Evolutionary conservation across 176 grass and related monocot genomes (phyloP).

Genomic region (Juncus effusus): DNA sequence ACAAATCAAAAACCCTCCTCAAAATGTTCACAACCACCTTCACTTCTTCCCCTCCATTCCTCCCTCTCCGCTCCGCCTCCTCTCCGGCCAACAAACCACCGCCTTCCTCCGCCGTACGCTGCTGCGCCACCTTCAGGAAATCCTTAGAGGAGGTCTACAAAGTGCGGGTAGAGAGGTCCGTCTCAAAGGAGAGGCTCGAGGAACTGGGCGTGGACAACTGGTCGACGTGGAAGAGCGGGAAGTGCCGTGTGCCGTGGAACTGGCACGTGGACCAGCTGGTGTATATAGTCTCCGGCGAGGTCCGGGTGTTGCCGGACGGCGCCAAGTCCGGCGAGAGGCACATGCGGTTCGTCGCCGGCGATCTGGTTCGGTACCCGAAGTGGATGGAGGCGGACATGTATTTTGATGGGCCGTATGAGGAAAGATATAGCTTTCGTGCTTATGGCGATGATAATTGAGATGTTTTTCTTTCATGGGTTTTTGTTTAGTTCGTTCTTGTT

Average conservation of each 20-base stretch:
- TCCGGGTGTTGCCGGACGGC: conserved; percentile 65
- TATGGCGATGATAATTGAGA: conserved; percentile 64
- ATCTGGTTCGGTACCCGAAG: conserved; percentile 81
- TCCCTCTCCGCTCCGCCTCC: not conserved
- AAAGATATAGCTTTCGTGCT: conserved; percentile 79
- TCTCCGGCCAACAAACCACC: not conserved
- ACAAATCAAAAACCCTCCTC: conserved; percentile 7
- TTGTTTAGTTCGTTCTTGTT: no score
- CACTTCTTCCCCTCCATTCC: conserved; percentile 23
- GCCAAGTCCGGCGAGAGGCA: conserved; percentile 59
- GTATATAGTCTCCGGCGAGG: conserved; percentile 82
- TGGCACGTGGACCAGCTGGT: conserved; percentile 98
- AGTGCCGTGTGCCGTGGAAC: conserved; percentile 73
- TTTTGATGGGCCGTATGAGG: conserved; percentile 87
- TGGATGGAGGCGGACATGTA: conserved; percentile 91
- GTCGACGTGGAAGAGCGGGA: conserved; percentile 72
- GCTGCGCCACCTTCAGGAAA: conserved; percentile 16
- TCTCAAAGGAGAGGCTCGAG: conserved; percentile 43
- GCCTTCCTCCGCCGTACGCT: not conserved
- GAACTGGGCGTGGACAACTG: conserved; percentile 60
- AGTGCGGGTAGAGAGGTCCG: conserved; percentile 74
- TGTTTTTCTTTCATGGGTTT: not conserved
- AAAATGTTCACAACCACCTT: conserved; percentile 23
- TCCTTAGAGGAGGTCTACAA: conserved; percentile 75
- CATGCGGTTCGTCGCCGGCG: conserved; percentile 92